Conservation (phyloP, 1,139 yeast species). For the Yamadazyma atlantica region DNA sequence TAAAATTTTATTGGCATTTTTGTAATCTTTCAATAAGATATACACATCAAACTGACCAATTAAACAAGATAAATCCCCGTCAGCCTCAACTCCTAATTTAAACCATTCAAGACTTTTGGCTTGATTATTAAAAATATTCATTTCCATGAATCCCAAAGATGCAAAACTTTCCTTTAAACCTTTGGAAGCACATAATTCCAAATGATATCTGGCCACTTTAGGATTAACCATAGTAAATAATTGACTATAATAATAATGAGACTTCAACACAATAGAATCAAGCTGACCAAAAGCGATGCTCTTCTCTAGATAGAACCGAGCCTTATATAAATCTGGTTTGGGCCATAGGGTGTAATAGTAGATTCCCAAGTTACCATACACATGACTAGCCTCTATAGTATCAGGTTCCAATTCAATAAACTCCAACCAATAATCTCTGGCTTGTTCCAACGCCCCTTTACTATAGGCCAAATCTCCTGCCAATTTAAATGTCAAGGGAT, state of each 20-base stretch:
- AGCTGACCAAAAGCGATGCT: constrained; percentile 60
- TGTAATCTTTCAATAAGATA: constrained; percentile 25
- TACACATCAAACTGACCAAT: constrained; percentile 73
- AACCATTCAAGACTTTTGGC: constrained; percentile 79
- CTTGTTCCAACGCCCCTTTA: constrained; percentile 45
- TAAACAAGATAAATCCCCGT: constrained; percentile 57
- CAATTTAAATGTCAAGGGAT: constrained; percentile 70
- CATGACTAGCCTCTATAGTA: constrained; percentile 69
- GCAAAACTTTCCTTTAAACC: constrained; percentile 79
- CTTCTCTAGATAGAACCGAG: constrained; percentile 60
- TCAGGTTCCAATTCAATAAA: constrained; percentile 57
- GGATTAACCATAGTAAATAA: constrained; percentile 60
- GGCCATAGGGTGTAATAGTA: constrained; percentile 41
- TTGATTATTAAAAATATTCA: constrained; percentile 60
- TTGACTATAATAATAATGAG: constrained; percentile 80
- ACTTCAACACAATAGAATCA: constrained; percentile 54
- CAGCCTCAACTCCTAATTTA: constrained; percentile 68
- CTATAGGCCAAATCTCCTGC: constrained; percentile 70
- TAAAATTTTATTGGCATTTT: constrained; percentile 27
- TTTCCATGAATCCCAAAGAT: constrained; percentile 73
- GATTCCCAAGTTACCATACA: constrained; percentile 67
- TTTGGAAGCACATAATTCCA: constrained; percentile 72
- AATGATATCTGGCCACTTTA: constrained; percentile 59
- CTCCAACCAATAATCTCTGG: constrained; percentile 57
- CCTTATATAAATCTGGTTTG: constrained; percentile 47